These are phyloP conservation scores for Magnaporthales sp. DNA, from an alignment of 2,329 filamentous ascomycete genomes.

Conservation along the genomic window DNA sequence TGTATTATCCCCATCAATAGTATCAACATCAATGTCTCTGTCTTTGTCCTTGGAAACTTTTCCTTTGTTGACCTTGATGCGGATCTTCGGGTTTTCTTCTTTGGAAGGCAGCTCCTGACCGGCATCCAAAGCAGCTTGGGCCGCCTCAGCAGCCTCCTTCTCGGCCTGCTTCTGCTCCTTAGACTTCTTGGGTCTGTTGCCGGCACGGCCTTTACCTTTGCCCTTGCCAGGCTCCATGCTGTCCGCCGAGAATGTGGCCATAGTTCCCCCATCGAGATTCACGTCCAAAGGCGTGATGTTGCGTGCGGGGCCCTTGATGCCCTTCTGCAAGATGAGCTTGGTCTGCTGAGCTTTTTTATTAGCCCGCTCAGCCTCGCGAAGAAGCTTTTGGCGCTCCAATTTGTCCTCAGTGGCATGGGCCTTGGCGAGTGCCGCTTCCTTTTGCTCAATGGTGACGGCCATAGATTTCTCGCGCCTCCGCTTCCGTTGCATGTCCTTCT, in stretches of 20 bases:
- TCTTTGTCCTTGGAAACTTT: conserved; percentile 23
- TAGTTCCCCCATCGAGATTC: conserved; percentile 76
- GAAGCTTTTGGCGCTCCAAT: conserved; percentile 68
- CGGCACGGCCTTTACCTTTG: conserved; percentile 45
- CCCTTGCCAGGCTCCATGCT: conserved; percentile 42
- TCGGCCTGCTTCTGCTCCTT: conserved; percentile 79
- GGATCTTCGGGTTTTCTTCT: conserved; percentile 47
- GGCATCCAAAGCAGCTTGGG: conserved; percentile 74
- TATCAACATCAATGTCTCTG: conserved; percentile 13
- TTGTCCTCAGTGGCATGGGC: conserved; percentile 75
- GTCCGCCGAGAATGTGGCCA: conserved; percentile 73
- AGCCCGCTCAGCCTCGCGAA: conserved; percentile 79
- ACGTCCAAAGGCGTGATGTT: conserved; percentile 64
- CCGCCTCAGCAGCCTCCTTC: conserved; percentile 75
- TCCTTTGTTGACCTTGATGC: conserved; percentile 51
- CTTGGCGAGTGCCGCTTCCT: conserved; percentile 71
- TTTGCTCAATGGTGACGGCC: conserved; percentile 84
- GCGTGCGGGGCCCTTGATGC: conserved; percentile 67
- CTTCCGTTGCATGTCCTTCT: conserved; percentile 99
- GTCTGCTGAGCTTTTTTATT: conserved; percentile 91
- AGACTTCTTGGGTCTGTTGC: conserved; percentile 77
- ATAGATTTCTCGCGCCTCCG: conserved; percentile 92
- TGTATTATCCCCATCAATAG: conserved; percentile 17
- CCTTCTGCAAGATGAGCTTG: conserved; percentile 77
- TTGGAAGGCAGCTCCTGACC: conserved; percentile 60